phyloP scores from a whole-genome alignment of 495 filamentous ascomycete species.

The Penicillium parvum region DNA sequence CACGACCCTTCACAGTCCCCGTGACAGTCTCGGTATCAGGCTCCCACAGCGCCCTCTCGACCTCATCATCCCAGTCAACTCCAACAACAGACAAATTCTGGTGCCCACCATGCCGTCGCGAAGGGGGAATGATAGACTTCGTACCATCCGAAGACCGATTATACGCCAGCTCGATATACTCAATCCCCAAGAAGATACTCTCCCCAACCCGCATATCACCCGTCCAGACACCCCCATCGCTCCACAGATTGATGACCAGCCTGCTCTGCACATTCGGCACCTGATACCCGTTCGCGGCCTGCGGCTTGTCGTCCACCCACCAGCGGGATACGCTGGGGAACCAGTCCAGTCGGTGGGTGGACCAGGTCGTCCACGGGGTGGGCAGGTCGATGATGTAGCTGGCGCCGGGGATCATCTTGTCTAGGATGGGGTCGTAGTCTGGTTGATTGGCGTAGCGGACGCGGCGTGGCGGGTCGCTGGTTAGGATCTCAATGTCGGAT shows the following conservation, averaged over 20 bases:
- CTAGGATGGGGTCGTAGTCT: slow-evolving; percentile 37
- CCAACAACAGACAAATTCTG: slow-evolving; percentile 6
- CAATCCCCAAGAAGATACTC: slow-evolving; percentile 61
- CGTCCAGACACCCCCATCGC: slow-evolving; percentile 67
- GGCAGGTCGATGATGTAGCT: slow-evolving; percentile 31
- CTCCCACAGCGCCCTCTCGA: slow-evolving; percentile 1
- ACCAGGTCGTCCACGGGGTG: slow-evolving; percentile 59
- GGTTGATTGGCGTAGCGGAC: slow-evolving; percentile 77
- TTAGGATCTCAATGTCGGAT: slow-evolving; percentile 74
- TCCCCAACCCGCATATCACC: slow-evolving; percentile 62
- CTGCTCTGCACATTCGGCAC: slow-evolving; percentile 56
- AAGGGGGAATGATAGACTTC: slow-evolving; percentile 1
- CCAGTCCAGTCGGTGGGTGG: slow-evolving; percentile 73
- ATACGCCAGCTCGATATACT: slow-evolving; percentile 71
- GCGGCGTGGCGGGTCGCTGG: slow-evolving; percentile 48
- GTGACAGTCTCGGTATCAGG: slow-evolving; percentile 7
- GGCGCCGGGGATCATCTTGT: slow-evolving; percentile 33
- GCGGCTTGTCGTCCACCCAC: slow-evolving; percentile 58
- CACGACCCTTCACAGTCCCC: slow-evolving; percentile 4
- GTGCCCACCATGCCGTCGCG: slow-evolving; percentile 14
- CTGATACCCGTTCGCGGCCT: slow-evolving; percentile 57
- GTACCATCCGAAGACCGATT: slow-evolving; percentile 40
- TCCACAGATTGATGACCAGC: slow-evolving; percentile 71
- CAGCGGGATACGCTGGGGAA: slow-evolving; percentile 54
- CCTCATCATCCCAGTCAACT: neutral